A percentile compares a stretch with the other conserved stretches of the same genome.
phyloP scores from a whole-genome alignment of 371 early-diverging fungal genomes.

The Entomophthora muscae region DNA sequence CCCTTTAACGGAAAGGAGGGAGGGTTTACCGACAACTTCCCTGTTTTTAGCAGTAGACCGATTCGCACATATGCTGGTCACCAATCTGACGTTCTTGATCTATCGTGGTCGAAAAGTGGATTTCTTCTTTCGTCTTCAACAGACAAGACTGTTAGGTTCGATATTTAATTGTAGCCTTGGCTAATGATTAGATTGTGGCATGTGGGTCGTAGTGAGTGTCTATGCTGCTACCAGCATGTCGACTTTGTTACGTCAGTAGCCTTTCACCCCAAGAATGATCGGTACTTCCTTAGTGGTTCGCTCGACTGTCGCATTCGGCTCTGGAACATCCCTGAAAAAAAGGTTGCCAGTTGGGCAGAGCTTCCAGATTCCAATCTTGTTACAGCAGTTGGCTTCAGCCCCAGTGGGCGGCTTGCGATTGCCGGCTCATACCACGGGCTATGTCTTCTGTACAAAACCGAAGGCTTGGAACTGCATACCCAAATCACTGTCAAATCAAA shows the following conservation, averaged over 20 bases:
- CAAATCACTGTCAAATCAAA: slow-evolving; percentile 46
- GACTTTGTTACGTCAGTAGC: slow-evolving; percentile 61
- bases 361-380: slow-evolving; percentile 38
- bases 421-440: slow-evolving; percentile 66
- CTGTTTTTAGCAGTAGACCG: slow-evolving; percentile 43
- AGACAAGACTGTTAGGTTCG: slow-evolving; percentile 54
- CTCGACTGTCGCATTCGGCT: slow-evolving; percentile 58
- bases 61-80: slow-evolving; percentile 50
- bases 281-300: slow-evolving; percentile 62
- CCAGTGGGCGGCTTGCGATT: slow-evolving; percentile 42
- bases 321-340: slow-evolving; percentile 67
- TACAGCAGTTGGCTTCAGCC: slow-evolving; percentile 60
- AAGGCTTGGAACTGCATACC: slow-evolving; percentile 57
- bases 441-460: slow-evolving; percentile 57
- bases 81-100: slow-evolving; percentile 43
- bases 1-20: slow-evolving; percentile 5
- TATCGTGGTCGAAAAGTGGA: slow-evolving; percentile 72
- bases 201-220: slow-evolving; percentile 38
- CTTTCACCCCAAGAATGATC: slow-evolving; percentile 75
- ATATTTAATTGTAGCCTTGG: not conserved
- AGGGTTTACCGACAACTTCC: not conserved
- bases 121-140: slow-evolving; percentile 67
- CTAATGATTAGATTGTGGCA: slow-evolving; percentile 53
- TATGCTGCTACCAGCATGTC: slow-evolving; percentile 55
- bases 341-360: slow-evolving; percentile 55